phyloP scores from a whole-genome alignment of 75 land plant species.

The Pinus tabuliformis region DNA sequence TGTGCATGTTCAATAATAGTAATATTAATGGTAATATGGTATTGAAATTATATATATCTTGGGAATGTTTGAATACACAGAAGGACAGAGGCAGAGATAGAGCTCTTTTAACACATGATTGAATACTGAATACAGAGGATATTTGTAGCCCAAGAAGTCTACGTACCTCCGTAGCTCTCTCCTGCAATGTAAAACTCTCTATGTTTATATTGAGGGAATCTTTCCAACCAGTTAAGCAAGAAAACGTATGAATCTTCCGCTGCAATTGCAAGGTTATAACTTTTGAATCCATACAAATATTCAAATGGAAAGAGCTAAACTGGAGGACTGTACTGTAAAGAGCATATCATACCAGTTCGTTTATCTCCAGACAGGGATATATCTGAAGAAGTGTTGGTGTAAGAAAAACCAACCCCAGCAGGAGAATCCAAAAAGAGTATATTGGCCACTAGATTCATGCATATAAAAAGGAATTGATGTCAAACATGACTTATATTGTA shows the following conservation, averaged over 20 bases:
- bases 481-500: constrained; percentile 13
- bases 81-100: no score
- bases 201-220: constrained; percentile 78
- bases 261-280: constrained; percentile 43
- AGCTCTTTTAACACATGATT: no score
- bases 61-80: no score
- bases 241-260: constrained; percentile 70
- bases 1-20: no score
- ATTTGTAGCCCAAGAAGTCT: no score
- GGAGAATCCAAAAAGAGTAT: constrained; percentile 34
- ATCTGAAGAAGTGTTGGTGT: constrained; percentile 23
- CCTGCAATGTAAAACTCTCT: constrained; percentile 93
- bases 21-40: no score
- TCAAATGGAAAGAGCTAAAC: not conserved
- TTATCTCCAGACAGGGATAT: constrained; percentile 13
- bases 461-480: constrained; percentile 32
- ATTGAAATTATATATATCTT: no score
- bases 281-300: constrained; percentile 14
- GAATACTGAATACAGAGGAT: no score
- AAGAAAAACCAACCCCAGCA: constrained; percentile 27
- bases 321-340: not conserved
- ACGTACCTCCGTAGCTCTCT: constrained; percentile 94
- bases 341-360: constrained; percentile 17
- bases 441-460: constrained; percentile 18
- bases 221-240: constrained; percentile 66